A percentile compares a stretch with the other conserved stretches of the same genome.
phyloP scores from a whole-genome alignment of 169 alveolate species.

The Cryptosporidium meleagridis region DNA sequence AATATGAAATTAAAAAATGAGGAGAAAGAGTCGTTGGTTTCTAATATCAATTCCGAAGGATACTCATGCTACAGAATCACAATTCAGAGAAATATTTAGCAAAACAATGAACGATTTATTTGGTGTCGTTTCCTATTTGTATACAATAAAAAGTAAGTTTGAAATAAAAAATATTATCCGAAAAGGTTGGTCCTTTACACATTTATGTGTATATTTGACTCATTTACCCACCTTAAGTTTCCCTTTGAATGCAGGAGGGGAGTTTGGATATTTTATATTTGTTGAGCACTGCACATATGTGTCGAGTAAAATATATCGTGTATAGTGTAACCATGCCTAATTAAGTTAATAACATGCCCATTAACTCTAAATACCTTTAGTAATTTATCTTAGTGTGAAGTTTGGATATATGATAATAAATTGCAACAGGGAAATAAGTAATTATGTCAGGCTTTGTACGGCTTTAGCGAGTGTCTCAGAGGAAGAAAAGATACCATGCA shows the following conservation, averaged over 20 bases:
- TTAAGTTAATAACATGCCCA: background rate
- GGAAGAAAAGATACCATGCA: slow-evolving; percentile 27
- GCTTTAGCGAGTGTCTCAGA: slow-evolving; percentile 11
- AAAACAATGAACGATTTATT: slow-evolving; percentile 57
- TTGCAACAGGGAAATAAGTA: slow-evolving; percentile 68
- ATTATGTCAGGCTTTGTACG: slow-evolving; percentile 25
- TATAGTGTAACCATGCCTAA: background rate
- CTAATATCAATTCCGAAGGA: slow-evolving; percentile 51
- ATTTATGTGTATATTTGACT: background rate
- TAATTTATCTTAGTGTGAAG: slow-evolving; percentile 30
- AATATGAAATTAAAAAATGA: slow-evolving; percentile 16
- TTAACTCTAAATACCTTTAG: slow-evolving; percentile 26
- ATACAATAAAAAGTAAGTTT: slow-evolving; percentile 69
- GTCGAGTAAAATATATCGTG: background rate
- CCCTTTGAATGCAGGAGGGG: background rate
- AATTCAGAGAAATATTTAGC: slow-evolving; percentile 19
- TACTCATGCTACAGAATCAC: background rate
- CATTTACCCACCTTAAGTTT: background rate
- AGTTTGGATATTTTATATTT: background rate
- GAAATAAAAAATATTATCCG: background rate
- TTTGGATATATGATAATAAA: slow-evolving; percentile 45
- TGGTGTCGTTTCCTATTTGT: slow-evolving; percentile 59
- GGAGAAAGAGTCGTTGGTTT: slow-evolving; percentile 71
- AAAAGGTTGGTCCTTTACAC: background rate
- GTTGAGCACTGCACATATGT: background rate